Conservation (phyloP, 176 grass and related monocot genomes). For the Avena atlantica region DNA sequence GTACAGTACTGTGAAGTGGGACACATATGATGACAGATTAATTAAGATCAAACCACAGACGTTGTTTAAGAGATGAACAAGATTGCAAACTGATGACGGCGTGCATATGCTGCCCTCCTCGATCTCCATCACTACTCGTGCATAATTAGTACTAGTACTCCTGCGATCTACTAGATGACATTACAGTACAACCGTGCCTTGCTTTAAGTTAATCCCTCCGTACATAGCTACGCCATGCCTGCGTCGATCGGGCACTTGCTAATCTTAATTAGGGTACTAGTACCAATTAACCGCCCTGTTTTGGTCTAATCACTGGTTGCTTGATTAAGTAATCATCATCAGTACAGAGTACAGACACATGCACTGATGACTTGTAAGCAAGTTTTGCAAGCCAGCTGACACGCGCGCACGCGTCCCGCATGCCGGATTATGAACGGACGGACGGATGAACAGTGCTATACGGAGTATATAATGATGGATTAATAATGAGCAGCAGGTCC, state of each 20-base stretch:
- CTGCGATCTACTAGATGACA: too few species aligned
- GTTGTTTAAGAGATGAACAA: too few species aligned
- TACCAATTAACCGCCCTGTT: neutral
- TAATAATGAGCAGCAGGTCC: too few species aligned
- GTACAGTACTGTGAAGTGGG: too few species aligned
- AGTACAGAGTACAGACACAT: slow-evolving; percentile 26
- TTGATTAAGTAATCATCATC: neutral
- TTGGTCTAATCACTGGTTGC: neutral
- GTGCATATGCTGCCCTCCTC: too few species aligned
- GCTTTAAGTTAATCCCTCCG: neutral
- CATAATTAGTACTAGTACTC: too few species aligned
- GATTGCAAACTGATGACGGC: too few species aligned
- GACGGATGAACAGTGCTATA: neutral
- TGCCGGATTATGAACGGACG: neutral
- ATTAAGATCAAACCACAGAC: too few species aligned
- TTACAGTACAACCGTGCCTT: neutral
- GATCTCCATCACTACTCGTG: too few species aligned
- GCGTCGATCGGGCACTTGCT: neutral
- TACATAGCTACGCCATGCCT: too few species aligned
- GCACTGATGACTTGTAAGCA: slow-evolving; percentile 47
- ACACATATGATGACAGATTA: too few species aligned
- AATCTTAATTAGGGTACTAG: neutral
- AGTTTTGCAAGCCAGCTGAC: slow-evolving; percentile 3
- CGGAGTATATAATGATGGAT: neutral
- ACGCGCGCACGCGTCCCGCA: neutral